Evolutionary conservation across 1,284 basidiomycete species (phyloP).

Genomic region (Sanghuangporus weigelae): DNA sequence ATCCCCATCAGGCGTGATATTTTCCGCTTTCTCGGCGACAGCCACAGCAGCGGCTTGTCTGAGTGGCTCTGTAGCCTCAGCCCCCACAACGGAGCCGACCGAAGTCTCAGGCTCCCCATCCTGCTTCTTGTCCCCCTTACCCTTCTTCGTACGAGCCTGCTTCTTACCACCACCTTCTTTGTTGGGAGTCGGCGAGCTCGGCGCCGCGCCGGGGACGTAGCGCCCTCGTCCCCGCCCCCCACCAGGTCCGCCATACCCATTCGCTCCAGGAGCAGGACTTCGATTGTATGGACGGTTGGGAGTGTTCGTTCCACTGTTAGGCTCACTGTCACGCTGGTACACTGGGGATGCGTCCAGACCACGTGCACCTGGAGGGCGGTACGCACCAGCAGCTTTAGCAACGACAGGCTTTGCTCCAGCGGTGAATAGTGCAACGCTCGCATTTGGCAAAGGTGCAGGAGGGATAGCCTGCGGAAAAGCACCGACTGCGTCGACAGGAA

Average conservation of each 20-base stretch:
- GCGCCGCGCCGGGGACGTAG: conserved; percentile 67
- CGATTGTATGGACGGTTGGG: conserved; percentile 55
- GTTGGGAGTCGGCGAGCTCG: conserved; percentile 40
- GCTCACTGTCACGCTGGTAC: conserved; percentile 66
- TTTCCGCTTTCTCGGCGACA: conserved; percentile 26
- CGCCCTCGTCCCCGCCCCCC: conserved; percentile 27
- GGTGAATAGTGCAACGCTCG: conserved; percentile 44
- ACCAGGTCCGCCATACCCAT: conserved; percentile 28
- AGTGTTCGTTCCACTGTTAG: conserved; percentile 49
- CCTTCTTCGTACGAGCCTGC: conserved; percentile 51
- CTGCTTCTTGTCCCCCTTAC: conserved; percentile 47
- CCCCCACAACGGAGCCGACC: conserved; percentile 22
- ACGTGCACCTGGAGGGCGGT: conserved; percentile 89
- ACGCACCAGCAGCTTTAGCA: conserved; percentile 72
- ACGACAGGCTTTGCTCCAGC: conserved; percentile 38
- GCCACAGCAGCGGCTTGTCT: conserved; percentile 26
- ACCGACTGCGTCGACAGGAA: conserved; percentile 55
- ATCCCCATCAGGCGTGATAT: conserved; percentile 56
- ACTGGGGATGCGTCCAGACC: conserved; percentile 80
- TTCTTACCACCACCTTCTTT: conserved; percentile 31
- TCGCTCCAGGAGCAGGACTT: conserved; percentile 44
- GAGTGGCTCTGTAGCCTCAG: conserved; percentile 28
- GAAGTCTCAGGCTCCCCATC: conserved; percentile 28
- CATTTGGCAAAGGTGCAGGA: conserved; percentile 65
- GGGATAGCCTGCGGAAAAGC: conserved; percentile 76